phyloP scores from a whole-genome alignment of 495 filamentous ascomycete species.

The Clohesyomyces aquaticus region DNA sequence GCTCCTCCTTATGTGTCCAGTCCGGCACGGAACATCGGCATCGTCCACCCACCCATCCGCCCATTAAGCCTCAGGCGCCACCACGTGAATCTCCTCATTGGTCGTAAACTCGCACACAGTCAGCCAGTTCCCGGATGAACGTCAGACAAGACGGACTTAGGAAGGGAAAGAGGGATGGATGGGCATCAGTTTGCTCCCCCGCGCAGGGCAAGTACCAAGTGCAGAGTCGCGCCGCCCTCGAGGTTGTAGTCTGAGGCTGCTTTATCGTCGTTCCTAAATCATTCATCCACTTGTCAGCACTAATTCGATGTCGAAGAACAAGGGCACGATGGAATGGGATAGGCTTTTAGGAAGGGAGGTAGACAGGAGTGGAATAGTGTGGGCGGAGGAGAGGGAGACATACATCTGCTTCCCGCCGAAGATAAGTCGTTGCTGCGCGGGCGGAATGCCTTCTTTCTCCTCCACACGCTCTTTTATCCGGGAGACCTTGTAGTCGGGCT shows the following conservation, averaged over 20 bases:
- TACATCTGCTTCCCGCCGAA: constrained; percentile 98
- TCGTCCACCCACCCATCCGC: too few species aligned
- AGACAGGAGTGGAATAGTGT: background rate
- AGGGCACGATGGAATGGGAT: too few species aligned
- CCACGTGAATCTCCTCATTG: background rate
- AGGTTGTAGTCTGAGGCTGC: constrained; percentile 83
- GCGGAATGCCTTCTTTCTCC: constrained; percentile 97
- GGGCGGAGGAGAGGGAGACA: constrained; percentile 37
- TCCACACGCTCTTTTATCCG: constrained; percentile 98
- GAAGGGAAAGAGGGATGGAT: background rate
- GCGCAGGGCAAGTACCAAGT: constrained; percentile 90
- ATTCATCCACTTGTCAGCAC: too few species aligned
- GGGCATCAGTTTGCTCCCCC: constrained; percentile 58
- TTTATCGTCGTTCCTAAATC: constrained; percentile 82
- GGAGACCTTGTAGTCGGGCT: constrained; percentile 89
- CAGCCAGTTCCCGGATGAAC: background rate
- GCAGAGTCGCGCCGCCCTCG: constrained; percentile 89
- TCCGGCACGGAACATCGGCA: too few species aligned
- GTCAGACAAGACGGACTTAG: too few species aligned
- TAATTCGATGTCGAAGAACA: too few species aligned
- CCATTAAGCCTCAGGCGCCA: constrained; percentile 1
- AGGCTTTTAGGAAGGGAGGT: too few species aligned
- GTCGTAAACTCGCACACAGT: background rate
- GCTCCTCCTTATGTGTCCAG: background rate
- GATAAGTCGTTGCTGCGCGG: constrained; percentile 94